Percentiles rank a stretch among this genome's conserved stretches.
These are phyloP conservation scores for Pleurotus giganteus DNA, from an alignment of 768 basidiomycete genomes.

Conservation along the genomic window DNA sequence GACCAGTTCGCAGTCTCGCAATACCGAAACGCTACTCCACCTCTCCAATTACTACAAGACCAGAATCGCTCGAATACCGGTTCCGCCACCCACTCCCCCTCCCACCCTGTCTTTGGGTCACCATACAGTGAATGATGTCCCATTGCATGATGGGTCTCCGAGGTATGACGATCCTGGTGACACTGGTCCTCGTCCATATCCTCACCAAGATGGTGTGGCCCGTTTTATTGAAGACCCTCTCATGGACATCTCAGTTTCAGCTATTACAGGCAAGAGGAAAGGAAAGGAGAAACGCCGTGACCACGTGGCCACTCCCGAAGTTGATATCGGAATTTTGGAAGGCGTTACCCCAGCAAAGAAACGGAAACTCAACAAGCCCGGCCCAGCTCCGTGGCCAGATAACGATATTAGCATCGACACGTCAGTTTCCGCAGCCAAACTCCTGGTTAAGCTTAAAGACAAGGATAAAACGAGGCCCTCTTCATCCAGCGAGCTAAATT, in stretches of 20 bases:
- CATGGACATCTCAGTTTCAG: not conserved
- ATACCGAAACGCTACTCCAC: slow-evolving; percentile 55
- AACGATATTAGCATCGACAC: not conserved
- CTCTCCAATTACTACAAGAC: slow-evolving; percentile 59
- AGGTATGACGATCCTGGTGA: not conserved
- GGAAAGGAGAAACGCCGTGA: slow-evolving; percentile 2
- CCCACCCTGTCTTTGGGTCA: slow-evolving; percentile 19
- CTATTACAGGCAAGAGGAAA: slow-evolving; percentile 1
- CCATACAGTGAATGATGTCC: slow-evolving; percentile 25
- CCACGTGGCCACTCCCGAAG: not conserved
- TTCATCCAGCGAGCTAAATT: slow-evolving; percentile 49
- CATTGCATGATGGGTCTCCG: slow-evolving; percentile 3
- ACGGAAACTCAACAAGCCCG: slow-evolving; percentile 3
- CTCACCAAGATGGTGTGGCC: not conserved
- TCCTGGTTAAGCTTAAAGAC: slow-evolving; percentile 29
- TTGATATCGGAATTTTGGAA: not conserved
- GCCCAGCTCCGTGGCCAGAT: not conserved
- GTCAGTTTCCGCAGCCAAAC: not conserved
- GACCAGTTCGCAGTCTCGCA: slow-evolving; percentile 57
- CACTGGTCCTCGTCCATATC: slow-evolving; percentile 6
- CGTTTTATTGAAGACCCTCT: slow-evolving; percentile 2
- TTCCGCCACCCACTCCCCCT: slow-evolving; percentile 31
- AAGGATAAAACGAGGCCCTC: slow-evolving; percentile 51
- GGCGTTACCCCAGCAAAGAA: not conserved
- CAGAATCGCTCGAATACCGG: slow-evolving; percentile 45